A percentile compares a stretch with the other conserved stretches of the same genome.
Evolutionary conservation across 257 asterid genomes (phyloP).

Genomic region (Lycium barbarum): DNA sequence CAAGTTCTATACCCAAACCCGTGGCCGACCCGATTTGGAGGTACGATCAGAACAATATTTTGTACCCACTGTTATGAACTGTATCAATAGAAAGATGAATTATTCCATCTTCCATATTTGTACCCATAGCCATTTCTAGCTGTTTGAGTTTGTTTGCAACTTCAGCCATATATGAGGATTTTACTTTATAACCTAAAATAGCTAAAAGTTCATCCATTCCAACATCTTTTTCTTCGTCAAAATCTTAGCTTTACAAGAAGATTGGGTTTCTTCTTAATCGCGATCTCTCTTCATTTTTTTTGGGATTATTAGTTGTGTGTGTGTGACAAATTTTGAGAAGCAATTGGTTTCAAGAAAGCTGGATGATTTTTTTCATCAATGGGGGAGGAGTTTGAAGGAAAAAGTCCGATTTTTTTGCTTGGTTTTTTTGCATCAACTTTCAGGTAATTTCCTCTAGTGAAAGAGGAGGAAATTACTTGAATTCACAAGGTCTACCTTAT

Average conservation of each 20-base stretch:
- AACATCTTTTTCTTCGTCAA: conserved; percentile 59
- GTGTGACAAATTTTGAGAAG: conserved; percentile 23
- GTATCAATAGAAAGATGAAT: conserved; percentile 50
- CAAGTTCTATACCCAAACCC: no score
- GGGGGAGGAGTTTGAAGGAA: conserved; percentile 34
- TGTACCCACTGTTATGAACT: conserved; percentile 46
- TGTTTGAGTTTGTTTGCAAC: conserved; percentile 81
- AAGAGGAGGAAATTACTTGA: no score
- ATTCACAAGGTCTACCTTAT: no score
- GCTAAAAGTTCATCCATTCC: conserved; percentile 89
- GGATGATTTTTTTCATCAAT: conserved; percentile 58
- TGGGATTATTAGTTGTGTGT: not conserved
- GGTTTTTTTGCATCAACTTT: conserved; percentile 58
- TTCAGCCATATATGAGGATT: conserved; percentile 80
- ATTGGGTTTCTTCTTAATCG: conserved; percentile 47
- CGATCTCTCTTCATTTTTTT: conserved; percentile 73
- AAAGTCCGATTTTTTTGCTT: conserved; percentile 46
- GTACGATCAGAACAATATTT: no score
- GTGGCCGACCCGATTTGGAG: no score
- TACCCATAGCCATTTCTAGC: conserved; percentile 79
- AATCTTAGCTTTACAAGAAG: conserved; percentile 45
- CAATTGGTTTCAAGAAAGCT: conserved; percentile 59
- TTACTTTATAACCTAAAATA: conserved; percentile 77
- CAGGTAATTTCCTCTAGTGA: not conserved
- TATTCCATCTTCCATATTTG: conserved; percentile 59